Percentiles rank a stretch among this genome's conserved stretches.
phyloP scores from a whole-genome alignment of 345 rosid genomes.

The Bruguiera gymnorhiza region DNA sequence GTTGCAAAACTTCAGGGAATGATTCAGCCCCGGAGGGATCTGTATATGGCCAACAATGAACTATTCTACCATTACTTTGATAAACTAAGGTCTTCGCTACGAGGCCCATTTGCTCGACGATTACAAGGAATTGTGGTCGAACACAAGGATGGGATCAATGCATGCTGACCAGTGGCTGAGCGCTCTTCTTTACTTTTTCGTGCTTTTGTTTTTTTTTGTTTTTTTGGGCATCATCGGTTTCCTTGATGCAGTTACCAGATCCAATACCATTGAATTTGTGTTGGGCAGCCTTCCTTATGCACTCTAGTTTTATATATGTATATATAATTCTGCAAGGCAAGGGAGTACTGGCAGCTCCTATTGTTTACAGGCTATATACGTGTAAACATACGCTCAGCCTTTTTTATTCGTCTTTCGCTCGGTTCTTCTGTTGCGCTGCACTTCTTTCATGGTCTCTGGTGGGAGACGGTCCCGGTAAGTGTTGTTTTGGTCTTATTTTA shows the following conservation, averaged over 20 bases:
- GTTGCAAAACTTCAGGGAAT: constrained; percentile 52
- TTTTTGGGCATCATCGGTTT: constrained; percentile 6
- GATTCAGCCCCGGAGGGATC: constrained; percentile 70
- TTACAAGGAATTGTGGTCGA: constrained; percentile 71
- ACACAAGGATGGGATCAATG: constrained; percentile 76
- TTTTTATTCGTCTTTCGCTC: too few species aligned
- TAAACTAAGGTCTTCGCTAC: constrained; percentile 72
- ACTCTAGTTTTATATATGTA: constrained; percentile 7
- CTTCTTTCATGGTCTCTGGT: too few species aligned
- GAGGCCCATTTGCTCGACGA: constrained; percentile 85
- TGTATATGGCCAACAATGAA: constrained; percentile 79
- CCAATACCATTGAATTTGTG: constrained; percentile 19
- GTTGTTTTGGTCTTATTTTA: too few species aligned
- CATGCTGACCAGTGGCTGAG: constrained; percentile 54
- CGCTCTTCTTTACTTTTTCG: constrained; percentile 2
- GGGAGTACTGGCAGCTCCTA: too few species aligned
- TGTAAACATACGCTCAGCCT: too few species aligned
- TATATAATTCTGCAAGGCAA: too few species aligned
- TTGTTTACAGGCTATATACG: too few species aligned
- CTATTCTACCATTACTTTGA: constrained; percentile 81
- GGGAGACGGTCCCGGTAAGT: too few species aligned
- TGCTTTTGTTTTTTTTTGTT: not conserved
- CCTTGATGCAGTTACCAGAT: constrained; percentile 18
- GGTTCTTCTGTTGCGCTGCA: too few species aligned
- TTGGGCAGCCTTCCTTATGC: constrained; percentile 9